These are phyloP conservation scores for Sphagnum magellanicum DNA, from an alignment of 228 moss, liverwort and hornwort species.

Conservation along the genomic window DNA sequence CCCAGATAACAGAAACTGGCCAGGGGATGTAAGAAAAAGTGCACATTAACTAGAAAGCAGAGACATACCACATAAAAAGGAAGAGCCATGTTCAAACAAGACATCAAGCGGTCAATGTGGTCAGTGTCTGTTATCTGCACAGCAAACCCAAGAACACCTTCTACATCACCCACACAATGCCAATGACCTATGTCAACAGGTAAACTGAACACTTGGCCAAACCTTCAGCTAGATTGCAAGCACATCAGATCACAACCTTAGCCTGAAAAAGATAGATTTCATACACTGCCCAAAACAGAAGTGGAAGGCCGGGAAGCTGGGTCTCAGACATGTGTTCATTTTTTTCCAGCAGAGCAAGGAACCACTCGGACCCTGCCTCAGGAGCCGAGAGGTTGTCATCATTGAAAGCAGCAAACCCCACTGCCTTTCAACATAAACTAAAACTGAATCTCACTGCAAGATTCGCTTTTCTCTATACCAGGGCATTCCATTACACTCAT, in stretches of 20 bases:
- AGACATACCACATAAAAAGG: slow-evolving; percentile 87
- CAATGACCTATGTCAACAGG: too few species aligned
- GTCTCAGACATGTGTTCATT: slow-evolving; percentile 11
- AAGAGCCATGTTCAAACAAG: slow-evolving; percentile 94
- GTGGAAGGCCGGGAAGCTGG: neutral
- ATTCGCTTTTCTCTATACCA: too few species aligned
- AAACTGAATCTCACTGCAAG: neutral
- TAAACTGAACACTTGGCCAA: neutral
- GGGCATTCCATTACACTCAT: too few species aligned
- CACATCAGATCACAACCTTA: neutral
- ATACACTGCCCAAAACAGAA: too few species aligned
- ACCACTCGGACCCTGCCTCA: slow-evolving; percentile 35
- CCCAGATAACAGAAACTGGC: neutral
- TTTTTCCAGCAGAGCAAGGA: slow-evolving; percentile 35
- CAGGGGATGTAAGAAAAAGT: neutral
- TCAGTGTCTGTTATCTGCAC: slow-evolving; percentile 91
- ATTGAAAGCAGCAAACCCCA: slow-evolving; percentile 1
- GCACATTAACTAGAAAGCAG: neutral
- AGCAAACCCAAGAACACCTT: neutral
- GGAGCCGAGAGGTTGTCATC: slow-evolving; percentile 62
- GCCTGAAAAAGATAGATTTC: too few species aligned
- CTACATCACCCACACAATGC: neutral
- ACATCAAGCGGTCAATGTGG: slow-evolving; percentile 99
- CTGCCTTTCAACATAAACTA: neutral
- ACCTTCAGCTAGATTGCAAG: neutral